phyloP scores from a whole-genome alignment of 2,329 filamentous ascomycete genomes.

The Calycina herbarum region DNA sequence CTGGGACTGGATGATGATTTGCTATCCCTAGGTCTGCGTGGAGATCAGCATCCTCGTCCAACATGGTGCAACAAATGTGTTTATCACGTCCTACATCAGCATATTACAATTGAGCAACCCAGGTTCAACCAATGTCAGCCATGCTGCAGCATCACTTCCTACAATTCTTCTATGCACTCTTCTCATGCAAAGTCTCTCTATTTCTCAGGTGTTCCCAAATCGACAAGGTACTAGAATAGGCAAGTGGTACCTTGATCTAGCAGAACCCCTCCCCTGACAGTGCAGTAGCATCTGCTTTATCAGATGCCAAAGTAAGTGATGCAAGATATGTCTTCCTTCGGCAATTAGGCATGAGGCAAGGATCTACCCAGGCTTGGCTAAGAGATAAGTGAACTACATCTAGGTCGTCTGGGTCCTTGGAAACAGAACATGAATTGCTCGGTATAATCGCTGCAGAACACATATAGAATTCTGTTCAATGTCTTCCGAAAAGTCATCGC shows the following conservation, averaged over 20 bases:
- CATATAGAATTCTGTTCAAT: background rate
- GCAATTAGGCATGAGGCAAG: background rate
- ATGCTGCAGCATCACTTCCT: background rate
- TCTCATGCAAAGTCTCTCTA: background rate
- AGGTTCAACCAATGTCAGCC: background rate
- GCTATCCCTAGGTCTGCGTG: background rate
- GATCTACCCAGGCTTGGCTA: background rate
- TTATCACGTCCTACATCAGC: background rate
- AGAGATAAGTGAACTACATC: constrained; percentile 1
- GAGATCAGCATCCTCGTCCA: background rate
- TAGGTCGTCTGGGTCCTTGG: background rate
- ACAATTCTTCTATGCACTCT: background rate
- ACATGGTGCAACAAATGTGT: background rate
- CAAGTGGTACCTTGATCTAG: background rate
- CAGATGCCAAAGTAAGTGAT: constrained; percentile 2
- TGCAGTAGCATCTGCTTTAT: background rate
- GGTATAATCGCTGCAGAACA: background rate
- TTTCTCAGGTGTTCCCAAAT: background rate
- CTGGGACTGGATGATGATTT: background rate
- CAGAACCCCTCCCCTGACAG: background rate
- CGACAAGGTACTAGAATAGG: background rate
- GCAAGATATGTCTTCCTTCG: background rate
- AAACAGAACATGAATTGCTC: background rate
- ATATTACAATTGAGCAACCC: background rate
- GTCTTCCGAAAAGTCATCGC: constrained; percentile 1